Evolutionary conservation across 208 protist species (phyloP).

Genomic region (Herpetomonas tarakana): DNA sequence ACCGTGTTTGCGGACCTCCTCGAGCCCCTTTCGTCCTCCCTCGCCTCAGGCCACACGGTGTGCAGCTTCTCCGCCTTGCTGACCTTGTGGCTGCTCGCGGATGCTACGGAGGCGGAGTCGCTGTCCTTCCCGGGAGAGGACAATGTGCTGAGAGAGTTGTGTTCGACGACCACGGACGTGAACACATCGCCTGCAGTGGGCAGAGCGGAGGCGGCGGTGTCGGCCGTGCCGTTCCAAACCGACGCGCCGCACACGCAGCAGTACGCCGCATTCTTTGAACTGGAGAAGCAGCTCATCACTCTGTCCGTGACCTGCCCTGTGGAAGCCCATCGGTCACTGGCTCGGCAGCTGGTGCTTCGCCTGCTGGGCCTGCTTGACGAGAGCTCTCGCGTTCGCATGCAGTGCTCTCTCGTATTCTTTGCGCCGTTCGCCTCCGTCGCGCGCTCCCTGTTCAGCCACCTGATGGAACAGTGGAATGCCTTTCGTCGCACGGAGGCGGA

Average conservation of each 20-base stretch:
- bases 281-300: conserved; percentile 48
- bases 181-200: too few relatives aligned
- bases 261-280: conserved; percentile 53
- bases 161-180: too few relatives aligned
- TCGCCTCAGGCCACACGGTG: too few relatives aligned
- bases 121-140: too few relatives aligned
- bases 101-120: too few relatives aligned
- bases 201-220: too few relatives aligned
- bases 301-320: conserved; percentile 45
- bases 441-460: conserved; percentile 41
- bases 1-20: too few relatives aligned
- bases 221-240: too few relatives aligned
- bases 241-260: conserved; percentile 16
- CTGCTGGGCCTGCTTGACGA: conserved; percentile 39
- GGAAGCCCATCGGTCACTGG: conserved; percentile 26
- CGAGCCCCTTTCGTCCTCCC: too few relatives aligned
- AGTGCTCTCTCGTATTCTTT: conserved; percentile 53
- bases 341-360: conserved; percentile 26
- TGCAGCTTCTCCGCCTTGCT: too few relatives aligned
- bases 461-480: conserved; percentile 43
- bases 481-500: conserved; percentile 1
- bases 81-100: too few relatives aligned
- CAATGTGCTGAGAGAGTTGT: too few relatives aligned
- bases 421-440: conserved; percentile 70
- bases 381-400: conserved; percentile 39